These are phyloP conservation scores for Asterochloris sp. DNA, from an alignment of 139 green algal genomes.

Conservation along the genomic window DNA sequence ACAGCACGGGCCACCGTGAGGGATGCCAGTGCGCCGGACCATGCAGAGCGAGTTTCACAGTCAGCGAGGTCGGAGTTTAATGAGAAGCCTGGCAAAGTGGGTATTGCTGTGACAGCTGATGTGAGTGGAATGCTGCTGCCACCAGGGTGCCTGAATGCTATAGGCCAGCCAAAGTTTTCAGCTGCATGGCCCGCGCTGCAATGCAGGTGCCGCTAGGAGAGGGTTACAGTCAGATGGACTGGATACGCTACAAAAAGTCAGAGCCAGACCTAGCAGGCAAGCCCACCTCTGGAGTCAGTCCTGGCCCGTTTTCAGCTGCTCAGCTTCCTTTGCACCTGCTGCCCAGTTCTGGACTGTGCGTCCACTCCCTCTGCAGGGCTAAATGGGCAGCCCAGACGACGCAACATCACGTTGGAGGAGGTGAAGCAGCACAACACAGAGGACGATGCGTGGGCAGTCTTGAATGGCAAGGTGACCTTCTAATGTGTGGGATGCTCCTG, in stretches of 20 bases:
- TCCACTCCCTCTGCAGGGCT: conserved; percentile 25
- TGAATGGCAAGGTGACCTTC: conserved; percentile 69
- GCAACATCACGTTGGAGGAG: conserved; percentile 74
- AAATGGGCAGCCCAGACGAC: conserved; percentile 24
- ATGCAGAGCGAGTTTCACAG: no score
- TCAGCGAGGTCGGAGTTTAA: no score
- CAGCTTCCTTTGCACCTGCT: background rate
- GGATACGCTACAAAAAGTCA: conserved; percentile 48
- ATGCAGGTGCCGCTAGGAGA: conserved; percentile 74
- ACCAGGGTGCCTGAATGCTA: no score
- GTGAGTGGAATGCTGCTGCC: no score
- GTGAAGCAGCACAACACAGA: conserved; percentile 70
- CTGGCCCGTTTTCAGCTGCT: background rate
- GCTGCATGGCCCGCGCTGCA: no score
- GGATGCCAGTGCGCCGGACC: no score
- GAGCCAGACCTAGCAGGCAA: conserved; percentile 39
- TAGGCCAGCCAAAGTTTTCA: no score
- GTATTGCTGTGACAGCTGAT: no score
- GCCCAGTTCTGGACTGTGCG: background rate
- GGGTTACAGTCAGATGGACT: conserved; percentile 88
- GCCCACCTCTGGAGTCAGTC: background rate
- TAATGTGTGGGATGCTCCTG: background rate
- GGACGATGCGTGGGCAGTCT: conserved; percentile 90
- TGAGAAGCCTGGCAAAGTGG: no score
- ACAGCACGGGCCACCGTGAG: no score